phyloP scores from a whole-genome alignment of 441 rosid species.

The Viola pubescens region DNA sequence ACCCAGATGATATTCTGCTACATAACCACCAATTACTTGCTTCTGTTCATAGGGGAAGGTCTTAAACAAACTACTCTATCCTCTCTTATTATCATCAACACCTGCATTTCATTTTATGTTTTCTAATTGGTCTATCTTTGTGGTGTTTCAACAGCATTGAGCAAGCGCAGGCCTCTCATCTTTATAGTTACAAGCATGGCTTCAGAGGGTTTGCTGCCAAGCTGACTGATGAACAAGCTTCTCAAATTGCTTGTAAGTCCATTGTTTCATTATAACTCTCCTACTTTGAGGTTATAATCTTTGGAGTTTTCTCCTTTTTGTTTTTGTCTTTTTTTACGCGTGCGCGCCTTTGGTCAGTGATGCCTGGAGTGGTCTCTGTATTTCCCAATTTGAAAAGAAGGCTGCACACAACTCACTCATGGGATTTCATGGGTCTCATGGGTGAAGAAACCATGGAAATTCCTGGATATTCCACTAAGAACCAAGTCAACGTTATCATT shows the following conservation, averaged over 20 bases:
- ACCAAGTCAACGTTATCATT: conserved; percentile 41
- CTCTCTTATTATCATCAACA: not conserved
- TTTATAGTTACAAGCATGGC: conserved; percentile 43
- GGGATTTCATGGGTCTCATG: conserved; percentile 55
- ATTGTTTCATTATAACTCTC: not conserved
- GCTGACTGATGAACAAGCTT: conserved; percentile 40
- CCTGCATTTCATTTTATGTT: not conserved
- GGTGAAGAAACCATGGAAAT: conserved; percentile 45
- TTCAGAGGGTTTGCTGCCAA: conserved; percentile 56
- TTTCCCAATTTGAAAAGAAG: conserved; percentile 43
- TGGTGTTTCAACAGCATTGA: conserved; percentile 26
- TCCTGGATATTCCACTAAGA: conserved; percentile 45
- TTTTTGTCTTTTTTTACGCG: no score
- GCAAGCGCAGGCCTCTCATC: conserved; percentile 37
- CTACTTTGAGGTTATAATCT: not conserved
- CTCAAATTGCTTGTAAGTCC: conserved; percentile 34
- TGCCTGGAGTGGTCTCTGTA: conserved; percentile 51
- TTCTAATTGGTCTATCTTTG: not conserved
- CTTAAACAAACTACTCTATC: not conserved
- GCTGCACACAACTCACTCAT: conserved; percentile 51
- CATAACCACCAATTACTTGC: conserved; percentile 40
- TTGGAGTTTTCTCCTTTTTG: not conserved
- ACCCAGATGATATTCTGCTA: conserved; percentile 24
- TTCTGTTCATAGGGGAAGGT: conserved; percentile 49
- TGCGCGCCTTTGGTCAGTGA: conserved; percentile 33